Evolutionary conservation across 345 rosid genomes (phyloP), one percentile per base, ranked within the genome.

Genomic region (Ceriops zippeliana): DNA sequence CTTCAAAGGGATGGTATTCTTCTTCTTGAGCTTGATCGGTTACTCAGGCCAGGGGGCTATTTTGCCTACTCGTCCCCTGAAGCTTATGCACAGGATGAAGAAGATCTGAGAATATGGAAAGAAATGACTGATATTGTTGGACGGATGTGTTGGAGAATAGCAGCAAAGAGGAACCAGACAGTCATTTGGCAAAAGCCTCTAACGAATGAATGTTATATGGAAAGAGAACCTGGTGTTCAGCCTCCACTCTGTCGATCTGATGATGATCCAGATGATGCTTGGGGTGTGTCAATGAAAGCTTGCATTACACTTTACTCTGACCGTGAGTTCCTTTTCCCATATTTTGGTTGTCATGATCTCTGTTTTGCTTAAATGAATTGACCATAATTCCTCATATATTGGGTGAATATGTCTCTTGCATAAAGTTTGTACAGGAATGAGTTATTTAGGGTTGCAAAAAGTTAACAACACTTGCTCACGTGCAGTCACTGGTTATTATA

Each of bases 21-120:
- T 76, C 99, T 91, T 62, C 97, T 95, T 73, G 99, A 95, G 83
- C 88, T 95, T 21, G 99, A 95, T 74, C 82, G 99, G 65, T 61
- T 95, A 71, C 98, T 95, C 42, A 84, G 96, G 84, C 99, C 96
- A 1, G 98, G 98, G 10, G 99, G 99, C 63, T 95, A 95, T 76
- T 95, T 95, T 71, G 99, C 92, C 35, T 95, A 95, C 79, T 95
- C 99, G 5, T 91, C 99, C 61, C 99, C 98, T 51, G 98, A 95
- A 82, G 97, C 97, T 21, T 95, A 95, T 67, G 99, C 99, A 1
- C 98, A 95, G 74, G 98, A 95, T 47, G 97, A 95, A 73, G 97
- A 91, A 73, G 86, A 89, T 86, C 89, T 87, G 52, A 90, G 87
- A 75, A 95, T 95, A 46, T 92, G 99, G 98, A 91, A 67, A 67